A percentile compares a stretch with the other conserved stretches of the same genome.
These are phyloP conservation scores for Lachnellula suecica DNA, from an alignment of 2,329 filamentous ascomycete species.

Conservation along the genomic window DNA sequence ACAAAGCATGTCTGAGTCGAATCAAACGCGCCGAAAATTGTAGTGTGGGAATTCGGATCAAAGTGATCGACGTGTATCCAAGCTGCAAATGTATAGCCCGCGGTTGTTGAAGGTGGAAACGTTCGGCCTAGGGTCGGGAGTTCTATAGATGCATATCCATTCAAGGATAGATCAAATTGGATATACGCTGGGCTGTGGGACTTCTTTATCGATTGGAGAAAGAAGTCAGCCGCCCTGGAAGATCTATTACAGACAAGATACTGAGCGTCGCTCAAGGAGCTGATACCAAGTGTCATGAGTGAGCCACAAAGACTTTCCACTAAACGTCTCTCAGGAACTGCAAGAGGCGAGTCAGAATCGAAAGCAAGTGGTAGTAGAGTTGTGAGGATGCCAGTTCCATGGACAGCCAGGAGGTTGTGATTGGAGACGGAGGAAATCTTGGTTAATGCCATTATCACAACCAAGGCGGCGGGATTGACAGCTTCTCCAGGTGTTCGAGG, in stretches of 20 bases:
- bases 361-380: constrained; percentile 65
- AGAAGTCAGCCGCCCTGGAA: constrained; percentile 62
- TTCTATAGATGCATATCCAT: constrained; percentile 89
- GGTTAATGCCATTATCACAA: constrained; percentile 50
- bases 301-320: constrained; percentile 67
- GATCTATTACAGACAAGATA: constrained; percentile 61
- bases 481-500: constrained; percentile 45
- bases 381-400: constrained; percentile 69
- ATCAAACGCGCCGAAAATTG: constrained; percentile 94
- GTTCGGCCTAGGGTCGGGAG: constrained; percentile 78
- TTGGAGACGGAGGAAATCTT: constrained; percentile 61
- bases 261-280: constrained; percentile 78
- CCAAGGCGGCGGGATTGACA: constrained; percentile 56
- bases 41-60: constrained; percentile 83
- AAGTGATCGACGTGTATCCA: constrained; percentile 91
- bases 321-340: constrained; percentile 53
- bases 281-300: constrained; percentile 74
- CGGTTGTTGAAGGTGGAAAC: constrained; percentile 73
- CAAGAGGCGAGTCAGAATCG: constrained; percentile 47
- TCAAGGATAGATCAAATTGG: constrained; percentile 87
- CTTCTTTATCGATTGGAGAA: constrained; percentile 69
- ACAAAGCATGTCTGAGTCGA: constrained; percentile 89
- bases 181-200: constrained; percentile 82
- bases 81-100: constrained; percentile 84
- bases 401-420: constrained; percentile 69